Base-by-base conservation (phyloP, 768 basidiomycete species). In the Pulveroboletus sp. region DNA sequence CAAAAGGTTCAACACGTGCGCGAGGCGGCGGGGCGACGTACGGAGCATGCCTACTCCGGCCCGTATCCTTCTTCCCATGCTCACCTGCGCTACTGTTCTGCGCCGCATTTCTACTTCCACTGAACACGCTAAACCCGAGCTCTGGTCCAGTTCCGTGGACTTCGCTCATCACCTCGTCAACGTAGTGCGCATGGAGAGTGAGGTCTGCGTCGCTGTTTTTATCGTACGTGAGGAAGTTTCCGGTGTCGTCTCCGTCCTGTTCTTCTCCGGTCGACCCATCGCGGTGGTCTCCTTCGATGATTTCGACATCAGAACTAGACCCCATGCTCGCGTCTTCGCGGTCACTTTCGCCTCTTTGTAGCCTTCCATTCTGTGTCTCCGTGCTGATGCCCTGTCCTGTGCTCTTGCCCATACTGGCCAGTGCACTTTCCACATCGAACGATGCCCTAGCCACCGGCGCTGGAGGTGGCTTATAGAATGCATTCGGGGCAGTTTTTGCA, bases 401-500 rank as follows among this genome's bases (percentile, higher is more conserved):
- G 6, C 17, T 33, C 27, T 44, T 54, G 30, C 31, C 15, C 2
- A 26, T 9, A 37, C 44, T 36, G 9, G 37, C 49, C 30, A 50
- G 42, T 9, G 27, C 39, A 8, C 48, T 46, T 9, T 39, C 50
- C 33, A 35, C 37, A 15, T 52, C 54, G 6, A 54, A 32, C 3
- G 48, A 38, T 6, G 21, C 15, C 17, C 18, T 51, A 14, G 26
- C 32, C 5, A 27, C 39, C 8, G 28, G 30, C 1, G 63, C 47
- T 10, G 66, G 55, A 4, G 80, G 76, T 0, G 82, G 83, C 33
- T 76, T 72, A 59, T 81, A 87, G 61, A 88, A 88, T 5, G 86
- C 86, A 54, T 87, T 88, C 21, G 71, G 74, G 8, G 76, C 73
- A 30, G 70, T 71, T 43, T 75, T 76, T 1, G 84, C 82, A 24